Evolutionary conservation across 805 yeast species (phyloP).

Genomic region (Naumovozyma baii): DNA sequence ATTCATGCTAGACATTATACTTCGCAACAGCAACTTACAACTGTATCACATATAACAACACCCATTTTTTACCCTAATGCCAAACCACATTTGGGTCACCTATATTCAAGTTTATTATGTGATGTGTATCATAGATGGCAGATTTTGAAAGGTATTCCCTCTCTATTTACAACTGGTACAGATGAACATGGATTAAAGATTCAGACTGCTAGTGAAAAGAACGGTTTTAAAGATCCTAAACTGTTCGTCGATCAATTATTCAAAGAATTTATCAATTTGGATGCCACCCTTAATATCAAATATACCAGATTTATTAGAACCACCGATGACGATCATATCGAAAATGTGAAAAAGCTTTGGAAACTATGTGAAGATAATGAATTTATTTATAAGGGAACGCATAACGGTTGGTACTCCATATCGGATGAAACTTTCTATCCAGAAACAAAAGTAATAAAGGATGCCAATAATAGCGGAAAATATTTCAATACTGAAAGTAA

Average conservation of each 20-base stretch:
- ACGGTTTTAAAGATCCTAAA: slow-evolving; percentile 43
- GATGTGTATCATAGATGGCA: slow-evolving; percentile 77
- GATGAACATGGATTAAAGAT: slow-evolving; percentile 96
- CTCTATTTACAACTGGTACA: slow-evolving; percentile 77
- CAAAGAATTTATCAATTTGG: slow-evolving; percentile 52
- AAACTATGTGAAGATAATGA: slow-evolving; percentile 45
- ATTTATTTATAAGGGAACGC: slow-evolving; percentile 70
- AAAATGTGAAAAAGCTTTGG: slow-evolving; percentile 67
- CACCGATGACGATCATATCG: slow-evolving; percentile 71
- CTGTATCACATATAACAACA: slow-evolving; percentile 56
- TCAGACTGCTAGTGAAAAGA: slow-evolving; percentile 66
- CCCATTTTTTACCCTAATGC: slow-evolving; percentile 98
- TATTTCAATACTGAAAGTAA: slow-evolving; percentile 52
- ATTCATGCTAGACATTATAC: not conserved
- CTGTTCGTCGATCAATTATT: slow-evolving; percentile 65
- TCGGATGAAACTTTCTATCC: slow-evolving; percentile 94
- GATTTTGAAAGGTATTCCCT: slow-evolving; percentile 34
- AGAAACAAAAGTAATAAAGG: slow-evolving; percentile 52
- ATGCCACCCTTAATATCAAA: slow-evolving; percentile 44
- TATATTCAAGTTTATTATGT: slow-evolving; percentile 76
- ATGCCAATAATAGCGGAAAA: slow-evolving; percentile 18
- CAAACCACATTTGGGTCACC: slow-evolving; percentile 85
- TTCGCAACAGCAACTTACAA: too few relatives aligned
- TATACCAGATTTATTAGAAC: slow-evolving; percentile 82
- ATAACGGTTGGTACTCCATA: slow-evolving; percentile 89